Percentiles rank a stretch among this genome's conserved stretches.
phyloP scores from a whole-genome alignment of 2,329 filamentous ascomycete genomes.

The Fusarium beomiforme region DNA sequence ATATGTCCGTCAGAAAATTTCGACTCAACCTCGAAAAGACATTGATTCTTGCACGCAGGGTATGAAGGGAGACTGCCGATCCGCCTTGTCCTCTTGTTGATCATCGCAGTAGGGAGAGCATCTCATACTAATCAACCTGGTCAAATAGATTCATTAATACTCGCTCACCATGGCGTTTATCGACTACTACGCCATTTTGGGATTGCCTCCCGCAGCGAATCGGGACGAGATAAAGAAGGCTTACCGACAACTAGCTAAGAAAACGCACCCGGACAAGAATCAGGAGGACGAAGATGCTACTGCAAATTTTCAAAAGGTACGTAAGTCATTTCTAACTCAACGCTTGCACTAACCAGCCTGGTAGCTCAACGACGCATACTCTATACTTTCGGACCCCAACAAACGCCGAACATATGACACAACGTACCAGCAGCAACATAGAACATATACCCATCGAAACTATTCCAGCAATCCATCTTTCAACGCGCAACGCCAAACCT shows the following conservation, averaged over 20 bases:
- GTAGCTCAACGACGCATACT: not conserved
- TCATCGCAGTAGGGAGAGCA: too few species aligned
- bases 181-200: not conserved
- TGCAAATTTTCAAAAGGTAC: not conserved
- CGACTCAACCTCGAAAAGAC: too few species aligned
- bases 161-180: not conserved
- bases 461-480: too few species aligned
- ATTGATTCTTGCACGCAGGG: too few species aligned
- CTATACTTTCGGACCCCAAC: not conserved
- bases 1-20: too few species aligned
- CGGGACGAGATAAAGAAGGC: not conserved
- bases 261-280: slow-evolving; percentile 1
- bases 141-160: too few species aligned
- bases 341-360: not conserved
- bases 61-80: too few species aligned
- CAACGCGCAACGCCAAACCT: too few species aligned
- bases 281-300: not conserved
- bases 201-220: not conserved
- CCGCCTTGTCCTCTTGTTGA: too few species aligned
- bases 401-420: not conserved
- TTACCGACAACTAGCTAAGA: not conserved
- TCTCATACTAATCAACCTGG: not conserved
- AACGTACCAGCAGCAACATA: not conserved
- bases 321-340: not conserved
- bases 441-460: too few species aligned